These are phyloP conservation scores for Agaricales sp. DNA, from an alignment of 1,284 basidiomycete genomes.

Conservation along the genomic window DNA sequence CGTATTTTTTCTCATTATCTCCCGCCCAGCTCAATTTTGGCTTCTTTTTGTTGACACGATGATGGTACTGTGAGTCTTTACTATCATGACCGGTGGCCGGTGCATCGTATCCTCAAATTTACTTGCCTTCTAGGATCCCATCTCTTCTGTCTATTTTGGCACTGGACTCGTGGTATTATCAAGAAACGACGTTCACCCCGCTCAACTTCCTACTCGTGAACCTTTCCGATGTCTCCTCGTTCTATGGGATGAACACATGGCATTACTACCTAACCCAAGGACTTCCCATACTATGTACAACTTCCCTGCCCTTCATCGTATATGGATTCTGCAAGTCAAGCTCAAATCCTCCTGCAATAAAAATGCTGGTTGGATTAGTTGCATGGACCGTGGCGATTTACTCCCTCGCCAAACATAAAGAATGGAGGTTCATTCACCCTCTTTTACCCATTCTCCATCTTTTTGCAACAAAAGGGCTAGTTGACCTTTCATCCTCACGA, in stretches of 20 bases:
- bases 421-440: slow-evolving; percentile 95
- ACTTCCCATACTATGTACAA: slow-evolving; percentile 72
- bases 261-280: slow-evolving; percentile 89
- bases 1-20: slow-evolving; percentile 45
- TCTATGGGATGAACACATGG: slow-evolving; percentile 84
- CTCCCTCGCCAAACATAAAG: slow-evolving; percentile 84
- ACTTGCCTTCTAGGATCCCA: slow-evolving; percentile 22
- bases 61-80: slow-evolving; percentile 32
- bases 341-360: slow-evolving; percentile 23
- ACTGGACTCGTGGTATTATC: slow-evolving; percentile 67
- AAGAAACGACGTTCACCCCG: slow-evolving; percentile 61
- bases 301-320: slow-evolving; percentile 61
- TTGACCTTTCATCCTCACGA: slow-evolving; percentile 29
- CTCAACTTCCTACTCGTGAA: slow-evolving; percentile 79
- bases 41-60: slow-evolving; percentile 26
- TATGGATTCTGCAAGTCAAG: slow-evolving; percentile 42
- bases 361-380: slow-evolving; percentile 40
- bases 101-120: neutral
- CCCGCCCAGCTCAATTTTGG: slow-evolving; percentile 17
- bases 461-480: slow-evolving; percentile 66
- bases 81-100: neutral
- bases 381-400: slow-evolving; percentile 63
- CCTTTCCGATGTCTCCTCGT: slow-evolving; percentile 76
- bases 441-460: slow-evolving; percentile 81
- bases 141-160: slow-evolving; percentile 30